A percentile compares a stretch with the other conserved stretches of the same genome.
Evolutionary conservation across 176 grass and related monocot genomes (phyloP).

Genomic region (Guadua angustifolia): DNA sequence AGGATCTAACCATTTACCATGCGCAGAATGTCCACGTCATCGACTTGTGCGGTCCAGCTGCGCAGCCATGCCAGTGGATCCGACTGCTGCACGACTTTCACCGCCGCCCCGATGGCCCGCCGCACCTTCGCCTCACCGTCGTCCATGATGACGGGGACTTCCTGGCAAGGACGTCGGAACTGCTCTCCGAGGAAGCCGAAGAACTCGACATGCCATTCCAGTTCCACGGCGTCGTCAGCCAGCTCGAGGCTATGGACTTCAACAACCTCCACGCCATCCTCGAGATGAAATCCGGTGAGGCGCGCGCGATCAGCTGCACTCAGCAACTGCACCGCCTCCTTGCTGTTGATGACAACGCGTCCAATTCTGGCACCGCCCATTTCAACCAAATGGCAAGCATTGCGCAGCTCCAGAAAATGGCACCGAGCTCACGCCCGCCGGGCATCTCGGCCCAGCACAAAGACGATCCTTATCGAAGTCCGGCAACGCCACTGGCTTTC

Average conservation of each 20-base stretch:
- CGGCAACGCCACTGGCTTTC: background rate
- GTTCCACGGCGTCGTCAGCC: background rate
- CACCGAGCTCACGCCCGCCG: background rate
- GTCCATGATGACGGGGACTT: slow-evolving; percentile 18
- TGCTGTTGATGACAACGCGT: background rate
- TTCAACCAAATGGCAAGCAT: slow-evolving; percentile 9
- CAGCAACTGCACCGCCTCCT: slow-evolving; percentile 35
- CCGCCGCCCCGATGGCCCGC: slow-evolving; percentile 1
- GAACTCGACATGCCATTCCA: slow-evolving; percentile 11
- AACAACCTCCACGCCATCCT: slow-evolving; percentile 6
- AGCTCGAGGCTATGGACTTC: slow-evolving; percentile 6
- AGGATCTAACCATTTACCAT: background rate
- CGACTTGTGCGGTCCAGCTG: background rate
- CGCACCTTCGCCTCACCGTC: slow-evolving; percentile 36
- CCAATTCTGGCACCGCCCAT: background rate
- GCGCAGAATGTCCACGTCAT: slow-evolving; percentile 37
- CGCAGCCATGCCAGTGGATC: slow-evolving; percentile 21
- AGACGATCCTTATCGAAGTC: background rate
- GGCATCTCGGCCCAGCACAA: background rate
- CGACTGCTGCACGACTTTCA: slow-evolving; percentile 15
- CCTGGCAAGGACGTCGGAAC: background rate
- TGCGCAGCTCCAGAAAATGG: background rate
- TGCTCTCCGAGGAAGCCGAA: background rate
- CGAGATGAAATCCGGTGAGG: slow-evolving; percentile 24
- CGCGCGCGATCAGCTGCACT: slow-evolving; percentile 17